phyloP scores from a whole-genome alignment of 163 green algal genomes.

The Scenedesmus sp. region DNA sequence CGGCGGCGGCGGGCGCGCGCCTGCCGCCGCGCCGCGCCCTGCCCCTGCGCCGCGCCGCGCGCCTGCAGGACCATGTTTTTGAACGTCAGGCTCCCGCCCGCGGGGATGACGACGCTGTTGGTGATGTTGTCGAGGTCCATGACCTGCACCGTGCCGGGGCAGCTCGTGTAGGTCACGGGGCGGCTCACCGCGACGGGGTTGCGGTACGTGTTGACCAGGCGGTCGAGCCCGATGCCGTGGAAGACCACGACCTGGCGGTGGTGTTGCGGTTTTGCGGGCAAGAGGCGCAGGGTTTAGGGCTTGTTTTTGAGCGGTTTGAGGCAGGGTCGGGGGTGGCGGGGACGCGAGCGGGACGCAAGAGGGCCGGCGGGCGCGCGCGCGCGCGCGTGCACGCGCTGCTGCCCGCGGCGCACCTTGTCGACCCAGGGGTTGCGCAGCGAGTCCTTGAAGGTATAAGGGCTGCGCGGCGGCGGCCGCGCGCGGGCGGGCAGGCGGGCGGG shows the following conservation, averaged over 20 bases:
- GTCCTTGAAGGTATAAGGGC: constrained; percentile 47
- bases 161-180: constrained; percentile 22
- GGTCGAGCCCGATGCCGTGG: constrained; percentile 35
- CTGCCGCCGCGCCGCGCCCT: not conserved
- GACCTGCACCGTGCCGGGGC: not conserved
- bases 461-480: not conserved
- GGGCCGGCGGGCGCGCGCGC: too few species aligned
- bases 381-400: too few species aligned
- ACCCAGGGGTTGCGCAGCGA: constrained; percentile 37
- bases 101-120: constrained; percentile 28
- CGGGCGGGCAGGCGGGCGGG: not conserved
- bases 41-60: not conserved
- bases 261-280: too few species aligned
- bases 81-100: constrained; percentile 32
- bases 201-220: constrained; percentile 46
- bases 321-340: too few species aligned
- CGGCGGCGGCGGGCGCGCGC: too few species aligned
- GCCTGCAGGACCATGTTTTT: constrained; percentile 29
- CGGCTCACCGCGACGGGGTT: constrained; percentile 26
- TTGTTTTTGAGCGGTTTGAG: too few species aligned
- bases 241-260: too few species aligned
- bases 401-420: not conserved
- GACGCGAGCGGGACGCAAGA: too few species aligned
- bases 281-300: too few species aligned
- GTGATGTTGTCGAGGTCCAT: constrained; percentile 48